A percentile compares a stretch with the other conserved stretches of the same genome.
These are phyloP conservation scores for Neoboletus brunneissimus DNA, from an alignment of 768 basidiomycete species.

Conservation along the genomic window DNA sequence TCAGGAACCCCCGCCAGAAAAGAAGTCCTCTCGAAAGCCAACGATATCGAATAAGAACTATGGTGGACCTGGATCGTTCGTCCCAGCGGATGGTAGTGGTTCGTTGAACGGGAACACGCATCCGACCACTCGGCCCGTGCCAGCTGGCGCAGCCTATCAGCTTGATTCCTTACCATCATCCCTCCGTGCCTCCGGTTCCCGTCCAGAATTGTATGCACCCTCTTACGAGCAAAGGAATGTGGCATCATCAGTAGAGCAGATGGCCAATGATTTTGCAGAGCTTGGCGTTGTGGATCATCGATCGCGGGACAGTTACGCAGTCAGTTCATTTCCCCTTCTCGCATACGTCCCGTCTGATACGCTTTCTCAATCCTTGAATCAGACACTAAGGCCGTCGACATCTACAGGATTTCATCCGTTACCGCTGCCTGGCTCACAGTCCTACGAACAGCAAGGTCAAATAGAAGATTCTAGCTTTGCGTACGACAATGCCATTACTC, in stretches of 20 bases:
- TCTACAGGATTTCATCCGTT: constrained; percentile 34
- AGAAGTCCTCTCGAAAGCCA: constrained; percentile 52
- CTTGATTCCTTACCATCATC: constrained; percentile 58
- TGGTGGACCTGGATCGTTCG: constrained; percentile 75
- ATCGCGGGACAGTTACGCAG: constrained; percentile 59
- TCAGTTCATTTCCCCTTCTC: constrained; percentile 33
- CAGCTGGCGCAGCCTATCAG: constrained; percentile 36
- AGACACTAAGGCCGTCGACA: constrained; percentile 38
- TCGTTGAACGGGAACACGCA: constrained; percentile 24
- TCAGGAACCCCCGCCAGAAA: constrained; percentile 78
- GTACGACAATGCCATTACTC: constrained; percentile 41
- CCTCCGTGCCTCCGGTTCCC: constrained; percentile 58
- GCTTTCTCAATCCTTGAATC: constrained; percentile 30
- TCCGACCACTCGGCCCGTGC: constrained; percentile 3
- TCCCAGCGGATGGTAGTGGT: constrained; percentile 44
- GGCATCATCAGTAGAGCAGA: constrained; percentile 44
- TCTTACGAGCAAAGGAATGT: constrained; percentile 60
- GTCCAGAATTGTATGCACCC: constrained; percentile 69
- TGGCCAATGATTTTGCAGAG: constrained; percentile 67
- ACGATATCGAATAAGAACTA: constrained; percentile 59
- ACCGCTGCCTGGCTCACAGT: constrained; percentile 34
- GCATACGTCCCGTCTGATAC: constrained; percentile 11
- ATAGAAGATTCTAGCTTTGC: constrained; percentile 32
- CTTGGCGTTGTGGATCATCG: constrained; percentile 51
- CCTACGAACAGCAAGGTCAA: constrained; percentile 38